Evolutionary conservation across 2,329 filamentous ascomycete genomes (phyloP).

Genomic region (Alternaria brassicicola): DNA sequence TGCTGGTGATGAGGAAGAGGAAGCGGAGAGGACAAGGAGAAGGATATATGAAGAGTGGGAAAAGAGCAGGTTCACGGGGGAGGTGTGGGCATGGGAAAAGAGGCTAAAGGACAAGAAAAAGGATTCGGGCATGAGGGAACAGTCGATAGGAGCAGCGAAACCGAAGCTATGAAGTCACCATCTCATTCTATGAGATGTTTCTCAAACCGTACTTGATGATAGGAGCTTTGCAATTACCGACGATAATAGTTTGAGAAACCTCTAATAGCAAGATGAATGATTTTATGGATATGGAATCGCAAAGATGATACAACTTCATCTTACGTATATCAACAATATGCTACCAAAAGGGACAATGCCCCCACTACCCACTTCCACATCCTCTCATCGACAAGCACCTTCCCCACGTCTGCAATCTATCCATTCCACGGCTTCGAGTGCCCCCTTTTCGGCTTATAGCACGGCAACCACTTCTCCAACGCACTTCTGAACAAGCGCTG

Average conservation of each 20-base stretch:
- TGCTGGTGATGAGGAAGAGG: slow-evolving; percentile 12
- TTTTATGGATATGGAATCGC: not conserved
- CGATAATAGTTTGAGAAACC: too few relatives aligned
- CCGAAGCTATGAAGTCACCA: not conserved
- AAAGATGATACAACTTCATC: not conserved
- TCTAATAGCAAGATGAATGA: not conserved
- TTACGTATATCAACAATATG: not conserved
- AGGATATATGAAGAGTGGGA: slow-evolving; percentile 44
- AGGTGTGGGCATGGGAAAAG: slow-evolving; percentile 49
- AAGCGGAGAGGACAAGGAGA: slow-evolving; percentile 13
- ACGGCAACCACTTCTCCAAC: slow-evolving; percentile 55
- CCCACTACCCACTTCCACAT: not conserved
- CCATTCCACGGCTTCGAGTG: slow-evolving; percentile 9
- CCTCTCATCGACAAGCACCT: not conserved
- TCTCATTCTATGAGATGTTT: not conserved
- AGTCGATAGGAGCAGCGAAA: not conserved
- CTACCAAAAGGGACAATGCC: not conserved
- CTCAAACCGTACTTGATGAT: too few relatives aligned
- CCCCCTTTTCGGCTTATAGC: slow-evolving; percentile 41
- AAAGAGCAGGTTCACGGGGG: slow-evolving; percentile 40
- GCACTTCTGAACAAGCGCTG: slow-evolving; percentile 50
- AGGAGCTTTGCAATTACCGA: not conserved
- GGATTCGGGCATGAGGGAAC: not conserved
- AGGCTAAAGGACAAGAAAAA: not conserved
- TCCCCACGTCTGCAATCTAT: not conserved